phyloP scores from a whole-genome alignment of 768 basidiomycete genomes.

The Cytidiella melzeri region DNA sequence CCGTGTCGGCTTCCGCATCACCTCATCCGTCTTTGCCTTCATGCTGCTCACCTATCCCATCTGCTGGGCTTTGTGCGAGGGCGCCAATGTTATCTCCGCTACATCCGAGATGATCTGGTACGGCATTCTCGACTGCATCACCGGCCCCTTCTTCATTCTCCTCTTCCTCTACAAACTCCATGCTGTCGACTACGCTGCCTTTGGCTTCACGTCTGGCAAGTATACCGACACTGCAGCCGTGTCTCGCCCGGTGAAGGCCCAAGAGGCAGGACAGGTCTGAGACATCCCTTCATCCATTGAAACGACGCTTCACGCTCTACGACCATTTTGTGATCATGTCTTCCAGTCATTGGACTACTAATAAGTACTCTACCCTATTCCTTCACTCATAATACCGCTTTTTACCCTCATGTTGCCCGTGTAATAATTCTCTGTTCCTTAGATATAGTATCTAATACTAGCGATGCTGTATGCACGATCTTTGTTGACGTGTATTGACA shows the following conservation, averaged over 20 bases:
- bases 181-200: conserved; percentile 21
- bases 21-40: conserved; percentile 39
- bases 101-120: too few species aligned
- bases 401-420: not conserved
- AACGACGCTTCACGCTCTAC: too few species aligned
- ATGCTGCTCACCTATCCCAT: conserved; percentile 53
- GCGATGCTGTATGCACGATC: not conserved
- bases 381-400: too few species aligned
- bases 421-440: not conserved
- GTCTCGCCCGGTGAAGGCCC: conserved; percentile 7
- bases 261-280: conserved; percentile 12
- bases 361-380: too few species aligned
- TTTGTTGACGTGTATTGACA: not conserved
- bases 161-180: conserved; percentile 23
- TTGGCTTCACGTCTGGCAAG: conserved; percentile 20
- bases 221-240: not conserved
- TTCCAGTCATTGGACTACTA: too few species aligned
- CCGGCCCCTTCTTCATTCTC: conserved; percentile 32
- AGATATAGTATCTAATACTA: not conserved
- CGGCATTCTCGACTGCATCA: conserved; percentile 37
- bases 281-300: too few species aligned
- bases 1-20: conserved; percentile 25
- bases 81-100: conserved; percentile 41
- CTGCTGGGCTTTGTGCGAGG: conserved; percentile 49
- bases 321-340: too few species aligned